Evolutionary conservation across 306 rosid species (phyloP).

Genomic region (Lithocarpus polystachyus): DNA sequence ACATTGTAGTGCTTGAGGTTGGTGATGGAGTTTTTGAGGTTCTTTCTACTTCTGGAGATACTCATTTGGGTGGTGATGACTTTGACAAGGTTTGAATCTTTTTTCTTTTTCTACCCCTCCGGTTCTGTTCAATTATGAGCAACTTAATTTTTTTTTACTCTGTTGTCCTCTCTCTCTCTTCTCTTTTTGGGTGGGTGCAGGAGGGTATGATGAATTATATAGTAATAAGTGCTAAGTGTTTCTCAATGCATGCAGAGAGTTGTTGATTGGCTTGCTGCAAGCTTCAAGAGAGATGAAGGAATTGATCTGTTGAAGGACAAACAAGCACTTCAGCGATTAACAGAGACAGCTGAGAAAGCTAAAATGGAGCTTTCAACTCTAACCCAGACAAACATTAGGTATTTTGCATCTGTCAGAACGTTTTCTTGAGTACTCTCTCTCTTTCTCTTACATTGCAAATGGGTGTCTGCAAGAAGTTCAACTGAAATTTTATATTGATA

Average conservation of each 20-base stretch:
- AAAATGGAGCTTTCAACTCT: conserved; percentile 96
- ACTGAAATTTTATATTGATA: no score
- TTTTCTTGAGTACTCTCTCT: no score
- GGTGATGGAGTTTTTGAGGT: conserved; percentile 99
- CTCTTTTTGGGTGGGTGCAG: no score
- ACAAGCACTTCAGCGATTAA: conserved; percentile 95
- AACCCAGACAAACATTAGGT: conserved; percentile 90
- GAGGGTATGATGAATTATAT: no score
- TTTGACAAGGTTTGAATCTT: conserved; percentile 67
- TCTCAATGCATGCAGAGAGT: conserved; percentile 48
- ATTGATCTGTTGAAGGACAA: conserved; percentile 87
- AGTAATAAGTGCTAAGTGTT: neutral
- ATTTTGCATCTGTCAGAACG: neutral
- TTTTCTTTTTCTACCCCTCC: neutral
- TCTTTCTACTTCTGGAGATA: conserved; percentile 93
- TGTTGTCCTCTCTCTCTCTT: neutral
- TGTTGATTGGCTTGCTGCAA: conserved; percentile 80
- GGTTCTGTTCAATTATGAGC: neutral
- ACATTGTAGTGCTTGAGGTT: conserved; percentile 72
- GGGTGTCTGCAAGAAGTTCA: no score
- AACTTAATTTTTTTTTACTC: no score
- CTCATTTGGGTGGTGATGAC: conserved; percentile 98
- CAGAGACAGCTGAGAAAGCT: conserved; percentile 96
- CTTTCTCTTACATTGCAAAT: no score
- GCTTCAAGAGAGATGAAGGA: conserved; percentile 82